Conservation (phyloP, 305 asterid genomes). For the Fraxinus floribunda region DNA sequence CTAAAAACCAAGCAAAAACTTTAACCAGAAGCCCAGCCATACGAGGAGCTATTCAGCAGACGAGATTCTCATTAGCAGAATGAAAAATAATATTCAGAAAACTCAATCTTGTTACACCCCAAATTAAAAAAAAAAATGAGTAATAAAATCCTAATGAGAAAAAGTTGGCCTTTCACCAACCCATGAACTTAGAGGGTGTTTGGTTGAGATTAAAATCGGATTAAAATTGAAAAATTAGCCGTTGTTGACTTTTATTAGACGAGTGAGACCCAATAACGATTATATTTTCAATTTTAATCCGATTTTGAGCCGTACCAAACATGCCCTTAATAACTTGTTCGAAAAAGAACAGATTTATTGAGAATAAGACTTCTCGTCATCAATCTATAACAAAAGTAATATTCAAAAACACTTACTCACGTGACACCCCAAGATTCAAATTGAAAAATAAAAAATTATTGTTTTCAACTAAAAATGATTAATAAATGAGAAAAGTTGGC, state of each 20-base stretch:
- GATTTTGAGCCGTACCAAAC: no score
- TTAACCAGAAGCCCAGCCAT: slow-evolving; percentile 85
- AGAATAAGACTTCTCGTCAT: neutral
- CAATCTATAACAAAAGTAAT: neutral
- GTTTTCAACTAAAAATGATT: neutral
- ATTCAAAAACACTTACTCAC: neutral
- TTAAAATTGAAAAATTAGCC: no score
- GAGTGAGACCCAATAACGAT: no score
- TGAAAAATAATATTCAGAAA: neutral
- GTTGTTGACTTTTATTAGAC: no score
- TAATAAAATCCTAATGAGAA: neutral
- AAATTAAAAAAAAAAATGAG: neutral
- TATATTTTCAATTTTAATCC: no score
- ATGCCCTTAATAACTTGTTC: neutral
- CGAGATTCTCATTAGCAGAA: neutral
- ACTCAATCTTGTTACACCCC: neutral
- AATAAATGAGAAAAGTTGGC: neutral
- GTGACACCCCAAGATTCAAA: neutral
- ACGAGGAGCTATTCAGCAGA: slow-evolving; percentile 67
- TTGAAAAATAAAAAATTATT: neutral
- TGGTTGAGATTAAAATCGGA: no score
- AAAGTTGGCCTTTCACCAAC: neutral
- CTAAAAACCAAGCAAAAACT: slow-evolving; percentile 72
- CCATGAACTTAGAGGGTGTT: neutral
- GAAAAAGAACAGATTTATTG: neutral